These are phyloP conservation scores for Pilatotrama ljubarskyi DNA, from an alignment of 768 basidiomycete species.

Conservation along the genomic window DNA sequence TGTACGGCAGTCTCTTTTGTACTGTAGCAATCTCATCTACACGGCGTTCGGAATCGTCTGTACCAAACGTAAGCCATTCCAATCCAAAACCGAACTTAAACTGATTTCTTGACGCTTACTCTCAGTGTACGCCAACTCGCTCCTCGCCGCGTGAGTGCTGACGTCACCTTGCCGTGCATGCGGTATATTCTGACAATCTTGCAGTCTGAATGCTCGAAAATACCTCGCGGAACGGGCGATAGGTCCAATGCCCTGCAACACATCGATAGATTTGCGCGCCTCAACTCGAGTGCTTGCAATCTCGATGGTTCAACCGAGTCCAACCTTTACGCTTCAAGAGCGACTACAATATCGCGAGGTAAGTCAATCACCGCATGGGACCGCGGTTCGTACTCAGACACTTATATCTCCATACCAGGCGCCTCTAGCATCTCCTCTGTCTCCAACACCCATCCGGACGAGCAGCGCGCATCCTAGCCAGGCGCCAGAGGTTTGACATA, in stretches of 20 bases:
- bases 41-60: neutral
- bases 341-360: no score
- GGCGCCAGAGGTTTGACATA: no score
- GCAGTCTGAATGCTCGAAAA: conserved; percentile 1
- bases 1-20: neutral
- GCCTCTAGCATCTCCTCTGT: no score
- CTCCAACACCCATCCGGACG: no score
- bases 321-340: no score
- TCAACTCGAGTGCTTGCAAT: neutral
- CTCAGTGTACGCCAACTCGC: conserved; percentile 9
- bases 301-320: no score
- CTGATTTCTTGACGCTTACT: neutral
- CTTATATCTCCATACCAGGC: no score
- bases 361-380: no score
- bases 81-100: neutral
- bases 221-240: conserved; percentile 3
- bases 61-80: neutral
- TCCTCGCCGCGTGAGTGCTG: conserved; percentile 2
- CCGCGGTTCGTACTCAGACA: no score
- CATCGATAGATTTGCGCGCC: neutral
- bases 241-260: neutral
- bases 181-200: neutral
- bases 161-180: no score
- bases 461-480: no score
- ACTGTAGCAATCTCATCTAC: neutral